These are phyloP conservation scores for Funneliformis mosseae DNA, from an alignment of 192 early-diverging fungal genomes.

Conservation along the genomic window DNA sequence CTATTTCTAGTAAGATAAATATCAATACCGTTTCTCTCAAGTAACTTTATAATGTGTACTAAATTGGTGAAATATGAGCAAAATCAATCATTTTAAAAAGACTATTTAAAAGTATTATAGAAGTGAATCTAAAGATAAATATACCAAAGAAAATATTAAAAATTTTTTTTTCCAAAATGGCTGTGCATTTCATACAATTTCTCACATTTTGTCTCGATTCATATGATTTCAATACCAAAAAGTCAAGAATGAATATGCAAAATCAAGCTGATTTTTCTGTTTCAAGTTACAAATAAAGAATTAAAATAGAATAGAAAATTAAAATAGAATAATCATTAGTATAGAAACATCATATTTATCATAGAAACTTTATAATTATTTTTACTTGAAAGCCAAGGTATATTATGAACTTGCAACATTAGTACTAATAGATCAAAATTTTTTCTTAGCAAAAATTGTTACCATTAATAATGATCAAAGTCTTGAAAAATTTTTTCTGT, in stretches of 20 bases:
- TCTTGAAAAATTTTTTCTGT: too few species aligned
- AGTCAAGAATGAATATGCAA: neutral
- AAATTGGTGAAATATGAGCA: neutral
- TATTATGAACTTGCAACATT: too few species aligned
- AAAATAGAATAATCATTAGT: too few species aligned
- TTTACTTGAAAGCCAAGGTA: too few species aligned
- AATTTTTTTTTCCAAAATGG: neutral
- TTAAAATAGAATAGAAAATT: neutral
- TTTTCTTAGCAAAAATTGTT: too few species aligned
- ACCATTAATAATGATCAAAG: too few species aligned
- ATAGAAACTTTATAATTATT: too few species aligned
- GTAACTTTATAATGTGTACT: neutral
- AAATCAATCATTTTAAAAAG: neutral
- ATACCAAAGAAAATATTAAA: constrained; percentile 10
- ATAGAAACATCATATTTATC: too few species aligned
- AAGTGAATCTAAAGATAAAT: neutral
- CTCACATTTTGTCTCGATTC: neutral
- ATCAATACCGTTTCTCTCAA: neutral
- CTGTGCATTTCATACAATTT: constrained; percentile 3
- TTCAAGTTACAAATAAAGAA: neutral
- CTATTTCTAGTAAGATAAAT: neutral
- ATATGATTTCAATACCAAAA: constrained; percentile 9
- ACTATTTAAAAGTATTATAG: neutral
- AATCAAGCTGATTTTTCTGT: neutral
- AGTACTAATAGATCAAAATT: too few species aligned